phyloP scores from a whole-genome alignment of 1,139 yeast genomes.

The Geotrichum carabidarum region DNA sequence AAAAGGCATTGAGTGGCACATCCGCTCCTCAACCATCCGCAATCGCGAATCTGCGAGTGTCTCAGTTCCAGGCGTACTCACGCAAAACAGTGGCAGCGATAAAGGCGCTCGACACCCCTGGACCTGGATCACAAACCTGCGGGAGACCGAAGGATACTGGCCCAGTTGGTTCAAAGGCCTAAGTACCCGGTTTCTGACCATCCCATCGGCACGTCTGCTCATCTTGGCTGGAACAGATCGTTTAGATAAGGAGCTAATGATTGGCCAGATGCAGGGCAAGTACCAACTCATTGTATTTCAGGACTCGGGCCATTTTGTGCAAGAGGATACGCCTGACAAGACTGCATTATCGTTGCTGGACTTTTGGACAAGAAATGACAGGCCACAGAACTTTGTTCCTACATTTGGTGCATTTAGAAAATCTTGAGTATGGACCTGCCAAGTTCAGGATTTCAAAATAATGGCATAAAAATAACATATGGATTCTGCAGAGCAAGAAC shows the following conservation, averaged over 20 bases:
- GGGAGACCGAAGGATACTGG: conserved; percentile 66
- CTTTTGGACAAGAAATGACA: conserved; percentile 50
- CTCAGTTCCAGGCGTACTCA: conserved; percentile 67
- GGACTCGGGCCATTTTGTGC: conserved; percentile 84
- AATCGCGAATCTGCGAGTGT: conserved; percentile 60
- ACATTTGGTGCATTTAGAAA: conserved; percentile 32
- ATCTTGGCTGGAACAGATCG: conserved; percentile 88
- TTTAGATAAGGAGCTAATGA: conserved; percentile 73
- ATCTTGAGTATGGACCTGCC: background rate
- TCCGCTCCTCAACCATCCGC: conserved; percentile 47
- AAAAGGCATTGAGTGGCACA: conserved; percentile 81
- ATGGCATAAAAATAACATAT: no score
- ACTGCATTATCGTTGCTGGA: conserved; percentile 49
- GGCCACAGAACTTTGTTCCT: conserved; percentile 32
- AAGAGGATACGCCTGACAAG: conserved; percentile 77
- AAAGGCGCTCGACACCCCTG: conserved; percentile 27
- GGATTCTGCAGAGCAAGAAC: no score
- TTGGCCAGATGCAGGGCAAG: conserved; percentile 94
- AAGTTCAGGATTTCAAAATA: no score
- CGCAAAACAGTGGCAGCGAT: conserved; percentile 21
- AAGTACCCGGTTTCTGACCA: conserved; percentile 56
- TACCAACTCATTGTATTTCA: conserved; percentile 82
- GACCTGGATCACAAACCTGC: conserved; percentile 62
- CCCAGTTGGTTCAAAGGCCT: conserved; percentile 69
- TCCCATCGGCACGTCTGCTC: conserved; percentile 61